Evolutionary conservation across 2,329 filamentous ascomycete species (phyloP).

Genomic region (Fusarium succisae): DNA sequence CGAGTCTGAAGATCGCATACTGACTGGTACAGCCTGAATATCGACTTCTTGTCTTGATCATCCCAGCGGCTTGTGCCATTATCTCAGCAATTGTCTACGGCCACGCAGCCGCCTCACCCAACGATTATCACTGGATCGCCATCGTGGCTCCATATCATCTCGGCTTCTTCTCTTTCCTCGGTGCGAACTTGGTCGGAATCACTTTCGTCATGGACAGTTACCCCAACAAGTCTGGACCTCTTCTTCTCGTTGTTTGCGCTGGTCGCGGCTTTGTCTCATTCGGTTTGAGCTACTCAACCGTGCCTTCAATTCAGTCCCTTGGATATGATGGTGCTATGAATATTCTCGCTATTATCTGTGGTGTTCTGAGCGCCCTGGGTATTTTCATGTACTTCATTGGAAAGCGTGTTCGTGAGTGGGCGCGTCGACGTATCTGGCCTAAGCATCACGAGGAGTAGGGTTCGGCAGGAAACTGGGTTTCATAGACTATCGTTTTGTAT

Average conservation of each 20-base stretch:
- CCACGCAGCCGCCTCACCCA: background rate
- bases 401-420: slow-evolving; percentile 10
- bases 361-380: background rate
- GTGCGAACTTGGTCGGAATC: background rate
- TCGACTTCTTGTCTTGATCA: background rate
- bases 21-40: background rate
- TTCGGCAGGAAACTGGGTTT: accelerated
- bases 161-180: background rate
- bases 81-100: background rate
- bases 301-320: background rate
- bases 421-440: slow-evolving; percentile 1
- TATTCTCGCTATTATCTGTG: background rate
- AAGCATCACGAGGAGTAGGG: slow-evolving; percentile 5
- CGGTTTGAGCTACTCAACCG: background rate
- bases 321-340: slow-evolving; percentile 13
- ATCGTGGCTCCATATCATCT: slow-evolving; percentile 1
- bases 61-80: background rate
- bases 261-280: background rate
- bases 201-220: slow-evolving; percentile 15
- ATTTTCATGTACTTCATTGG: background rate
- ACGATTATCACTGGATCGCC: slow-evolving; percentile 7
- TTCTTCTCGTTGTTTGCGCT: background rate
- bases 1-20: accelerated
- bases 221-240: background rate
- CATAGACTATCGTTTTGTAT: too few relatives aligned